Conservation (phyloP, 805 yeast genomes). For the Ogataea parapolymorpha region DNA sequence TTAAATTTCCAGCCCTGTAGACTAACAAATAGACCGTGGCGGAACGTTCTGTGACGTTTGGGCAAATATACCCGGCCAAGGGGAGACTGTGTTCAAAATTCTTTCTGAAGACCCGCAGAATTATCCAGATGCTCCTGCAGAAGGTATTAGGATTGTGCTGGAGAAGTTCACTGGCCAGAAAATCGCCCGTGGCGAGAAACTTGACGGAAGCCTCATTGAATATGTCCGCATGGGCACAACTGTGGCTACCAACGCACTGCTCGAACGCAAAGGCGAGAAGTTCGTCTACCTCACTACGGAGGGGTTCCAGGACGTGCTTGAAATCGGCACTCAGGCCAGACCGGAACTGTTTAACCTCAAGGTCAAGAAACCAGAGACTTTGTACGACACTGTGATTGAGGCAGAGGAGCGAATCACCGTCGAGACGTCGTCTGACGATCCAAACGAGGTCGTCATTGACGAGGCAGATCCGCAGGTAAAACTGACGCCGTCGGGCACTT, state of each 20-base stretch:
- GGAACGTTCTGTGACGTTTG: constrained; percentile 48
- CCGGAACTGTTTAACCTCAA: constrained; percentile 22
- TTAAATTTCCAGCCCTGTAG: not conserved
- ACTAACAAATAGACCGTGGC: constrained; percentile 28
- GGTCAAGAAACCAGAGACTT: constrained; percentile 16
- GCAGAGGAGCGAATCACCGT: constrained; percentile 23
- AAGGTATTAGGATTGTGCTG: constrained; percentile 25
- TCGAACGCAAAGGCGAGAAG: constrained; percentile 22
- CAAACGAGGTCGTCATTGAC: constrained; percentile 15
- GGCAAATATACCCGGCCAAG: constrained; percentile 40
- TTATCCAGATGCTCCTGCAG: constrained; percentile 27
- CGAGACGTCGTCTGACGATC: constrained; percentile 28
- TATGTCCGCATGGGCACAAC: constrained; percentile 29
- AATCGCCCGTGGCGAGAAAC: constrained; percentile 18
- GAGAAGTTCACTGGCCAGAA: constrained; percentile 16
- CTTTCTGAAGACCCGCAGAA: constrained; percentile 26
- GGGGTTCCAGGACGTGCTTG: constrained; percentile 31
- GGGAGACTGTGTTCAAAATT: constrained; percentile 34
- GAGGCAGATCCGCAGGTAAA: constrained; percentile 9
- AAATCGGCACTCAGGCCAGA: constrained; percentile 33
- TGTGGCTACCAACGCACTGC: constrained; percentile 25
- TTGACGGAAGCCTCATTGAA: constrained; percentile 21
- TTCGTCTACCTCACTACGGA: constrained; percentile 26
- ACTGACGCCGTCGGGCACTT: constrained; percentile 19
- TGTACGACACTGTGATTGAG: constrained; percentile 18